Percentiles rank a stretch among this genome's conserved stretches.
phyloP scores from a whole-genome alignment of 306 rosid species.

The Glycyrrhiza uralensis region DNA sequence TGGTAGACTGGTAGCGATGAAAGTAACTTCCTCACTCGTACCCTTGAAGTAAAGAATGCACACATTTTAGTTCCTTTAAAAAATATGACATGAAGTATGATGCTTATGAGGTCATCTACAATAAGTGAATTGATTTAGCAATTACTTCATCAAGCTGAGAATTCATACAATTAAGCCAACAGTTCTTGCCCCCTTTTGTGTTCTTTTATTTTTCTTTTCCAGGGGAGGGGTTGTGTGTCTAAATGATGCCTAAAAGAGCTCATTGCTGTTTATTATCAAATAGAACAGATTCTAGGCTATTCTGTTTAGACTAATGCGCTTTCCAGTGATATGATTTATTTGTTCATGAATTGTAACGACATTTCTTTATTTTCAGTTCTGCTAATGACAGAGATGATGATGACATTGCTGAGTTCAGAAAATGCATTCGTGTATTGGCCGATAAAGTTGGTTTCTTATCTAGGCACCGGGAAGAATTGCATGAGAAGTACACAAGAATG shows the following conservation, averaged over 20 bases:
- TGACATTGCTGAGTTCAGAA: slow-evolving; percentile 72
- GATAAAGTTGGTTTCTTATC: slow-evolving; percentile 77
- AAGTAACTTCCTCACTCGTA: neutral
- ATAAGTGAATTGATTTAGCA: neutral
- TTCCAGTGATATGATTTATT: neutral
- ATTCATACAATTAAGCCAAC: neutral
- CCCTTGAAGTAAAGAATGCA: neutral
- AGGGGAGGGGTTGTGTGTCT: neutral
- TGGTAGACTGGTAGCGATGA: neutral
- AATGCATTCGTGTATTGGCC: slow-evolving; percentile 67
- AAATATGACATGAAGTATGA: slow-evolving; percentile 10
- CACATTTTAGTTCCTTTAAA: neutral
- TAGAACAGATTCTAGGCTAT: slow-evolving; percentile 3
- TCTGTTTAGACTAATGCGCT: slow-evolving; percentile 11
- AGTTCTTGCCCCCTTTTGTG: neutral
- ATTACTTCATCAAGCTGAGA: neutral
- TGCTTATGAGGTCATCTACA: neutral
- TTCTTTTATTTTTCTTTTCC: neutral
- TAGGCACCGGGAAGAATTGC: slow-evolving; percentile 77
- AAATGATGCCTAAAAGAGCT: neutral
- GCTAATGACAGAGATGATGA: slow-evolving; percentile 80
- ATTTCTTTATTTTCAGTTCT: slow-evolving; percentile 57
- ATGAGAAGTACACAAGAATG: slow-evolving; percentile 59
- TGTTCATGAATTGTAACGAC: neutral
- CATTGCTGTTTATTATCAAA: neutral